Evolutionary conservation across 306 rosid species (phyloP).

Genomic region (Trifolium dubium): DNA sequence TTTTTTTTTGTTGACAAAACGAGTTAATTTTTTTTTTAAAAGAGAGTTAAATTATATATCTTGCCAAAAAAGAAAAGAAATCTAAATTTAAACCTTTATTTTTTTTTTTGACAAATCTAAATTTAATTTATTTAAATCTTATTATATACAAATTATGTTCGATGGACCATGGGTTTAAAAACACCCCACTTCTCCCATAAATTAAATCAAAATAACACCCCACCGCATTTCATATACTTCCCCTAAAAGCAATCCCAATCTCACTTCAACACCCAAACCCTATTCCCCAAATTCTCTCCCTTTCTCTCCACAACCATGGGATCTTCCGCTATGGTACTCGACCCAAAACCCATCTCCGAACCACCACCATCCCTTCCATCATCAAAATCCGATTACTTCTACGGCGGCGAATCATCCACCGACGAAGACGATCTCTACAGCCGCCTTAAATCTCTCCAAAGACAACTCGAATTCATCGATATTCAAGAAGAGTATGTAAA

Average conservation of each 20-base stretch:
- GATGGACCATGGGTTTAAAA: too few species aligned
- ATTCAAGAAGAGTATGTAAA: constrained; percentile 94
- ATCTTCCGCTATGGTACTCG: constrained; percentile 75
- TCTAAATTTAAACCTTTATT: too few species aligned
- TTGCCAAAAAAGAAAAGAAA: too few species aligned
- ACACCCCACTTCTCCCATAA: neutral
- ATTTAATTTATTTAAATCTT: too few species aligned
- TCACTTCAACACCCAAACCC: constrained; percentile 30
- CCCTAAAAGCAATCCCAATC: neutral
- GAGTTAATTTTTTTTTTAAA: too few species aligned
- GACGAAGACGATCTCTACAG: constrained; percentile 91
- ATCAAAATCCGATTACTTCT: constrained; percentile 60
- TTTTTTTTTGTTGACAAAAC: too few species aligned
- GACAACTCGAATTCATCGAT: constrained; percentile 90
- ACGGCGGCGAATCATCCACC: constrained; percentile 42
- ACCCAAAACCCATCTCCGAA: constrained; percentile 66
- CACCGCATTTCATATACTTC: neutral
- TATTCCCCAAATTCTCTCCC: constrained; percentile 30
- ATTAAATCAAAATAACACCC: neutral
- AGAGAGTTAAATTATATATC: too few species aligned
- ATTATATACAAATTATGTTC: too few species aligned
- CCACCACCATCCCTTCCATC: constrained; percentile 71
- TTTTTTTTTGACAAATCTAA: too few species aligned
- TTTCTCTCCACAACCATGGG: constrained; percentile 56
- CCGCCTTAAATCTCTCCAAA: constrained; percentile 71